Evolutionary conservation across 805 yeast genomes (phyloP), one percentile per base, ranked within the genome.

Genomic region (Metschnikowia bowlesiae): DNA sequence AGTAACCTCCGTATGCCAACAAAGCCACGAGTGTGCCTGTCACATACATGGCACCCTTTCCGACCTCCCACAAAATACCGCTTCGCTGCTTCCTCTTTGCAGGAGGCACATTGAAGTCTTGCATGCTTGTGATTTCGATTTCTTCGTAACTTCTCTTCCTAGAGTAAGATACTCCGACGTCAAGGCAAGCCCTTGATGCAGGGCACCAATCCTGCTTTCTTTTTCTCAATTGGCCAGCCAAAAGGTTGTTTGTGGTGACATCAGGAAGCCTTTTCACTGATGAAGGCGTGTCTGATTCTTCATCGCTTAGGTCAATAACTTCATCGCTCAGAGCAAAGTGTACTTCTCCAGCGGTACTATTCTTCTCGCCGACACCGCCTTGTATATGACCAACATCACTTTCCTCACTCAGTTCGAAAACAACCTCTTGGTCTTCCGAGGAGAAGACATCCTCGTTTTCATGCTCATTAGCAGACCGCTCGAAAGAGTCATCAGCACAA

Each of bases 1-100:
- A 55, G 29, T 47, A 47, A 38, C 67, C 58, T n/a, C 75, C 75
- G 57, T 69, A 71, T 6, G 62, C 53, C n/a, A 71, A 74, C 46
- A 71, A 59, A 1, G 70, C 73, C 9, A 63, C 48, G 26, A 71
- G 55, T 7, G 75, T 69, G 2, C 65, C 69, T 9, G 60, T 36
- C 4, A 58, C 68, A 50, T 71, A 71, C 9, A 66, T 34, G 7
- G 62, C 44, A 11, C 72, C 76, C 52, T 68, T 71, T 6, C 58
- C 62, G 11, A 58, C 51, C 53, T 71, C 76, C 50, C 67, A 68
- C 8, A 58, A 56, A 42, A 67, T 38, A 1, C 56, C 47, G 39
- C 57, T 61, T 55, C 50, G 30, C 46, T 52, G 56, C 16, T 49
- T 39, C 37, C 49, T 59, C 59, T 60, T 63, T 9, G 41, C 28